A percentile compares a stretch with the other conserved stretches of the same genome.
phyloP scores from a whole-genome alignment of 306 rosid genomes.

The Luffa aegyptiaca region DNA sequence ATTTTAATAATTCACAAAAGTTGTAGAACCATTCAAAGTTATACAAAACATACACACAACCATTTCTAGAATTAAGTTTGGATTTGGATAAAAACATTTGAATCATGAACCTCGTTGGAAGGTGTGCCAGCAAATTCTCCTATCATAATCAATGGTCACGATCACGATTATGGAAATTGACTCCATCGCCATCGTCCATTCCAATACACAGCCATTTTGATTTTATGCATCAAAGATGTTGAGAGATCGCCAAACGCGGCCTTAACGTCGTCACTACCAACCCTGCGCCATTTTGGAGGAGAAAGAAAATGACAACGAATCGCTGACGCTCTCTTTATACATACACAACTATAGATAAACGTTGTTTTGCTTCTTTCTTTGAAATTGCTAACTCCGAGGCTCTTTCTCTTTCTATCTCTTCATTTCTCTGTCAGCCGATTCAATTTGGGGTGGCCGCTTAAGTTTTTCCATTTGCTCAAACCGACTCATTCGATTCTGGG shows the following conservation, averaged over 20 bases:
- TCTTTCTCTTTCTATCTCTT: not conserved
- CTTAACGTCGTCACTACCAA: not conserved
- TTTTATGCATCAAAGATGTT: not conserved
- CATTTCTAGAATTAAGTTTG: not conserved
- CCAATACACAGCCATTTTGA: not conserved
- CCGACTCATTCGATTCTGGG: not conserved
- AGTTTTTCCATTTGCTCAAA: not conserved
- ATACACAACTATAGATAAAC: not conserved
- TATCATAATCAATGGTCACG: not conserved
- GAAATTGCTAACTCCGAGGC: not conserved
- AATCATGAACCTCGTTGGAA: not conserved
- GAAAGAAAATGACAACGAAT: not conserved
- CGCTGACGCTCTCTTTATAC: not conserved
- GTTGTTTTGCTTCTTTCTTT: not conserved
- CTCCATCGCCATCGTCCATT: not conserved
- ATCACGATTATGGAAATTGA: not conserved
- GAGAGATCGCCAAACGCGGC: not conserved
- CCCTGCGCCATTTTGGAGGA: not conserved
- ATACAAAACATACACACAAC: not conserved
- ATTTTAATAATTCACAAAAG: too few relatives aligned
- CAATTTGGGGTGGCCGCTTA: not conserved
- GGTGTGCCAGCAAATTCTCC: not conserved
- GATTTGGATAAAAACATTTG: not conserved
- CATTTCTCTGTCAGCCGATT: not conserved
- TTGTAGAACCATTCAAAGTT: not conserved